Base-by-base conservation (phyloP, 2,329 filamentous ascomycete species). In the Colletotrichum spaethianum region DNA sequence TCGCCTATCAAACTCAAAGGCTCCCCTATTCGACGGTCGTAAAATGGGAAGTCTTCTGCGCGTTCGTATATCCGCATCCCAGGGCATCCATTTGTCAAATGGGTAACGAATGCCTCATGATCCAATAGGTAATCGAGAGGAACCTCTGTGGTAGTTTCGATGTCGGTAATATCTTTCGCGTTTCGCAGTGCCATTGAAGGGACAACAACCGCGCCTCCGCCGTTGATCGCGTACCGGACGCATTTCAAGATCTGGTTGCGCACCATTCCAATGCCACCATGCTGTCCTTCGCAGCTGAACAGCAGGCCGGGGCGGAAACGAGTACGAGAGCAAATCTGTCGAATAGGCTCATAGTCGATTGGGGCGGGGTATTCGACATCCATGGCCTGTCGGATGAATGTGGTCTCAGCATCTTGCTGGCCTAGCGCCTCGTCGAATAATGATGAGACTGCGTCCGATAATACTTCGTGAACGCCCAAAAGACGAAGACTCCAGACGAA, bases 201-300 rank as follows among this genome's bases (percentile, higher is more conserved):
- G 2, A 84, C 48, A 3, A 83, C 82, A 1, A 83, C 50, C 0
- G 78, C 78, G 44, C 75, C 82, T 8, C 82, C 82, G 36, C 77
- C 82, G 57, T 78, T 76, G 53, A 84, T 83, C 5, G 82, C 80
- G 63, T 82, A 84, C 23, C 82, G 78, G 6, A 84, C 77, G 74
- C 82, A 84, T 60, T 82, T 83, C 4, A 84, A 74, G 26, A 84
- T 82, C 73, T 82, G 81, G 67, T 83, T 82, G 36, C 82, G 78
- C 46, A 84, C 75, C 78, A 83, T 82, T 48, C 80, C 82, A 57
- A 84, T 77, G 33, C 82, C 82, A 44, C 82, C 83, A 40, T 80
- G 79, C 64, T 82, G 81, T 7, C 79, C 81, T 59, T 83, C 81
- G 75, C 83, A 84, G 38, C 76, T 82, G 63, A 84, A 84, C 2